These are phyloP conservation scores for Stromatinia cepivora DNA, from an alignment of 2,329 filamentous ascomycete genomes.

Conservation along the genomic window DNA sequence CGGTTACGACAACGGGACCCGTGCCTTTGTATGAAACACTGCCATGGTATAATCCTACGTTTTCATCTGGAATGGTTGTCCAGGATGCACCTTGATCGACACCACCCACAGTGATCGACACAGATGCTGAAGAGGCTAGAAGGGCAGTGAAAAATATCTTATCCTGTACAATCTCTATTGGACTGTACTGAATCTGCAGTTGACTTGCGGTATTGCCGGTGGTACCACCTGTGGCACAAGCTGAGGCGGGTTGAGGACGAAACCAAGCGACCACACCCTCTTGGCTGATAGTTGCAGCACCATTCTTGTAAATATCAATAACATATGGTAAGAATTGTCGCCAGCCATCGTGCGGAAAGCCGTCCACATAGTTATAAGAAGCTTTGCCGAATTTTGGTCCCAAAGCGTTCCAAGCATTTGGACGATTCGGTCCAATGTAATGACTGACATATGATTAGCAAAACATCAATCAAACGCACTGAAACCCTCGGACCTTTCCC, in stretches of 20 bases:
- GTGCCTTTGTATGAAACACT: not conserved
- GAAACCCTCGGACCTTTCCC: not conserved
- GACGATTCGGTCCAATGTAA: not conserved
- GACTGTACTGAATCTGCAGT: not conserved
- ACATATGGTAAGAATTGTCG: not conserved
- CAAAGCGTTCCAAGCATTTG: not conserved
- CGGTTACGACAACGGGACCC: not conserved
- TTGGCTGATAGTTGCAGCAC: not conserved
- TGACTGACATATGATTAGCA: not conserved
- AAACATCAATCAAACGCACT: too few relatives aligned
- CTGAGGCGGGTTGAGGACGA: not conserved
- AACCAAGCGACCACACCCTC: not conserved
- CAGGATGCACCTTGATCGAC: not conserved
- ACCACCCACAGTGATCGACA: not conserved
- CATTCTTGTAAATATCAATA: not conserved
- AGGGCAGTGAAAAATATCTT: not conserved
- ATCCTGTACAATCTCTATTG: not conserved
- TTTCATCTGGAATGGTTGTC: not conserved
- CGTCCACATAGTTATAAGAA: not conserved
- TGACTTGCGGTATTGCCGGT: slow-evolving; percentile 1
- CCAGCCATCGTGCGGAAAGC: not conserved
- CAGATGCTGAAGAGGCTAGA: not conserved
- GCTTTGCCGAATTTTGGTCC: not conserved
- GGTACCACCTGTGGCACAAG: not conserved
- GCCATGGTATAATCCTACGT: not conserved